Percentiles rank a stretch among this genome's conserved stretches.
Evolutionary conservation across 768 basidiomycete genomes (phyloP).

Genomic region (Mycena filopes): DNA sequence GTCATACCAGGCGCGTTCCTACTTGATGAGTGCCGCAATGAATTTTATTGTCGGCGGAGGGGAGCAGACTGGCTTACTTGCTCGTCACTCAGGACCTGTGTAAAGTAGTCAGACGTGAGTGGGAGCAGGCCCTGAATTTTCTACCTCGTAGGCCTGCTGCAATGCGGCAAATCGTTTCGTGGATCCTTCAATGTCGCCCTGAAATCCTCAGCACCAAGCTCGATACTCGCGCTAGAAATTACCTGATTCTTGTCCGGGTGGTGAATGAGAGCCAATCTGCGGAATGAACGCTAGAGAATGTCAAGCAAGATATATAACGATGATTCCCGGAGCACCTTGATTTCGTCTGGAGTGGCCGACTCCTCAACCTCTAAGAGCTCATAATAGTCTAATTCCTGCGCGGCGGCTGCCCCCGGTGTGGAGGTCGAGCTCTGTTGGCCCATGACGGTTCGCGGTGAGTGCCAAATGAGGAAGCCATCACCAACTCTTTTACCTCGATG

Average conservation of each 20-base stretch:
- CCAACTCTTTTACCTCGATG: constrained; percentile 45
- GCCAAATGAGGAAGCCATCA: constrained; percentile 2
- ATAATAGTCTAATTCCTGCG: constrained; percentile 72
- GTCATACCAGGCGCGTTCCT: constrained; percentile 99
- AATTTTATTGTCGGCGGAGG: not conserved
- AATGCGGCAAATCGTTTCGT: constrained; percentile 88
- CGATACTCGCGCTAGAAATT: no score
- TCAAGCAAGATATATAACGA: constrained; percentile 8
- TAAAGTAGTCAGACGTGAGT: constrained; percentile 8
- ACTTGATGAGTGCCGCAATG: constrained; percentile 49
- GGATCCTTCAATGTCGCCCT: constrained; percentile 81
- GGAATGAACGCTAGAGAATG: constrained; percentile 75
- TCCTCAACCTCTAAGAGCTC: constrained; percentile 84
- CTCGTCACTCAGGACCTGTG: constrained; percentile 90
- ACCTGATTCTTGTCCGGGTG: constrained; percentile 88
- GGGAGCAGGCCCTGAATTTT: constrained; percentile 2
- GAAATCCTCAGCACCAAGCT: not conserved
- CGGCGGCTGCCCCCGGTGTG: constrained; percentile 9
- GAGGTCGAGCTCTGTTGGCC: constrained; percentile 34
- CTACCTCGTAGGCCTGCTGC: constrained; percentile 96
- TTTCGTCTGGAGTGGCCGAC: constrained; percentile 86
- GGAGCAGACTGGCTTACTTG: constrained; percentile 67
- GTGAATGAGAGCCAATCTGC: constrained; percentile 84
- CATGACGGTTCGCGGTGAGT: constrained; percentile 1
- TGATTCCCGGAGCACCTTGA: constrained; percentile 65